phyloP scores from a whole-genome alignment of 345 rosid species.

The Lumnitzera racemosa region DNA sequence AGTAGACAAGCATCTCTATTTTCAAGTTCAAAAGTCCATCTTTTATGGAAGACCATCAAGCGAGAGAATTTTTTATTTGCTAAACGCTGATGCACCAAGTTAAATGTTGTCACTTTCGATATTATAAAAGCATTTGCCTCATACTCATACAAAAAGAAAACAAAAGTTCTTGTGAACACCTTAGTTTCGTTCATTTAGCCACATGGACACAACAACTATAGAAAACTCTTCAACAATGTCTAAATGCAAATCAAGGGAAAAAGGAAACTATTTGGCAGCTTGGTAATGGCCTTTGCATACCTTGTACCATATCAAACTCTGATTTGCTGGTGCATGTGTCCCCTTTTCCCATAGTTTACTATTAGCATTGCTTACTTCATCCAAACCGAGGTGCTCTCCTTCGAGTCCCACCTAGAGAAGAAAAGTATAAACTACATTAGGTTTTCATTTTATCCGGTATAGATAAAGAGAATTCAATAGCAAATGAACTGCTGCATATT shows the following conservation, averaged over 20 bases:
- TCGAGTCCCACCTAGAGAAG: slow-evolving; percentile 46
- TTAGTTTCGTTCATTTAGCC: no score
- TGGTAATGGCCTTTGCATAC: slow-evolving; percentile 10
- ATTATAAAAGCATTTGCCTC: neutral
- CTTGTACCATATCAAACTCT: slow-evolving; percentile 64
- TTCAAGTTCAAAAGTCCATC: no score
- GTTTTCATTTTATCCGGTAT: neutral
- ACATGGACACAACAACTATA: no score
- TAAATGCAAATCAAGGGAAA: neutral
- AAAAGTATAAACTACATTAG: neutral
- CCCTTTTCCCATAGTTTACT: slow-evolving; percentile 47
- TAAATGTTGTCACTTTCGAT: neutral
- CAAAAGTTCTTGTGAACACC: no score
- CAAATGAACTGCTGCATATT: neutral
- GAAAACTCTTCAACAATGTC: neutral
- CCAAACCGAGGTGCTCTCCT: slow-evolving; percentile 50
- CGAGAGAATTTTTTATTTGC: no score
- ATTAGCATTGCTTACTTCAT: slow-evolving; percentile 29
- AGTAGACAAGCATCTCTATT: no score
- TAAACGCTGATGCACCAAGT: no score
- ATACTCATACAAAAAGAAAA: neutral
- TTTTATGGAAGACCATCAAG: no score
- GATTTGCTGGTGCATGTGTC: slow-evolving; percentile 24
- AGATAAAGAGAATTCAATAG: no score
- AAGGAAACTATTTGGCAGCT: no score